Evolutionary conservation across 345 rosid genomes (phyloP).

Genomic region (Rhodamnia argentea): DNA sequence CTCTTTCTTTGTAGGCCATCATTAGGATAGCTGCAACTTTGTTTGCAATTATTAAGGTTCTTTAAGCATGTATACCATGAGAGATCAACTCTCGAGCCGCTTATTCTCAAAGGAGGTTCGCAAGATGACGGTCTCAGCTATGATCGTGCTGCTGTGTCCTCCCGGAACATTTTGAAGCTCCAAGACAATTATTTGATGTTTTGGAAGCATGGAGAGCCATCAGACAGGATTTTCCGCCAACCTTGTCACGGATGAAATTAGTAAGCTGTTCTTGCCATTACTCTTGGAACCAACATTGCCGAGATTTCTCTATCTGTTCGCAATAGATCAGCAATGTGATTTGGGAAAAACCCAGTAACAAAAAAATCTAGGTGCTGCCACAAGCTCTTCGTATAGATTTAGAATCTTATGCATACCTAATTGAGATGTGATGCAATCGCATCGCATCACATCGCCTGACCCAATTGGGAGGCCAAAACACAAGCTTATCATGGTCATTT

Average conservation of each 20-base stretch:
- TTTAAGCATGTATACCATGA: not conserved
- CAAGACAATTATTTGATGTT: not conserved
- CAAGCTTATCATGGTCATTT: not conserved
- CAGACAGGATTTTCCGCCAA: not conserved
- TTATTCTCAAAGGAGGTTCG: not conserved
- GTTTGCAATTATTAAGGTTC: not conserved
- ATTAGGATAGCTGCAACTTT: not conserved
- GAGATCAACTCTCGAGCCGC: not conserved
- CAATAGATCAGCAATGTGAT: not conserved
- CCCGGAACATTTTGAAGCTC: not conserved
- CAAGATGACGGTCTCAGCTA: not conserved
- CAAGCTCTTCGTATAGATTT: not conserved
- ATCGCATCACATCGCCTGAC: not conserved
- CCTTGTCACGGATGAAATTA: not conserved
- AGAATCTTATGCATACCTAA: not conserved
- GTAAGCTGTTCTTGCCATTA: not conserved
- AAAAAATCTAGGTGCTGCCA: not conserved
- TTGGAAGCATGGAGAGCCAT: slow-evolving; percentile 1
- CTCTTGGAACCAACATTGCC: not conserved
- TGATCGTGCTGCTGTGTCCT: not conserved
- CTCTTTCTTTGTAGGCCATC: not conserved
- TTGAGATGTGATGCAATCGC: not conserved
- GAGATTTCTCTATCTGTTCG: not conserved
- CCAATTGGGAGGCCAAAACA: not conserved
- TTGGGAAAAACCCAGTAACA: not conserved